Evolutionary conservation across 495 filamentous ascomycete genomes (phyloP).

Genomic region (Hypoxylon cercidicola): DNA sequence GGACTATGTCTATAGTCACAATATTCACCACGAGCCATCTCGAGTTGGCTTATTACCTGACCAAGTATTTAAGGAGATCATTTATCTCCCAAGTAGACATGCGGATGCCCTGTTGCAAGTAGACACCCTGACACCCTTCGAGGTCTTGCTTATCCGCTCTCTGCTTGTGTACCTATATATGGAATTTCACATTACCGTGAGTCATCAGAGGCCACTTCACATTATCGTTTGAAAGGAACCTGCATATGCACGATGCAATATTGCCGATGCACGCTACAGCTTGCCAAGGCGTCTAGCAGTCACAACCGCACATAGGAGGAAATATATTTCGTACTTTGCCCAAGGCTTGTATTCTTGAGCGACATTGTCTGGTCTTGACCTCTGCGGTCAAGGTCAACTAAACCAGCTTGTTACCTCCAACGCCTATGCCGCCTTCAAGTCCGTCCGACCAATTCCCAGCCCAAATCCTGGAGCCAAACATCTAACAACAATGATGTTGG

Average conservation of each 20-base stretch:
- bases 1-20: background rate
- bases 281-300: conserved; percentile 31
- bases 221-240: conserved; percentile 14
- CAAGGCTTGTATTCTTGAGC: conserved; percentile 40
- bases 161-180: background rate
- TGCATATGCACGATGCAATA: conserved; percentile 40
- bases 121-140: no score
- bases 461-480: conserved; percentile 12
- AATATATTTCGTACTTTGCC: conserved; percentile 34
- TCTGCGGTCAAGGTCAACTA: conserved; percentile 15
- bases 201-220: background rate
- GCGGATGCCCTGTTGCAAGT: no score
- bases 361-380: conserved; percentile 8
- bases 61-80: no score
- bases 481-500: conserved; percentile 12
- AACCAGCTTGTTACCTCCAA: conserved; percentile 24
- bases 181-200: background rate
- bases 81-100: no score
- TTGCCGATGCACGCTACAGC: conserved; percentile 21
- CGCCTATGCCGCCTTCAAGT: conserved; percentile 28
- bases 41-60: no score
- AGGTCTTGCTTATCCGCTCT: no score
- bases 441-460: conserved; percentile 19
- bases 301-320: conserved; percentile 9
- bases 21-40: background rate